These are phyloP conservation scores for Neurospora cerealis DNA, from an alignment of 495 filamentous ascomycete genomes.

Conservation along the genomic window DNA sequence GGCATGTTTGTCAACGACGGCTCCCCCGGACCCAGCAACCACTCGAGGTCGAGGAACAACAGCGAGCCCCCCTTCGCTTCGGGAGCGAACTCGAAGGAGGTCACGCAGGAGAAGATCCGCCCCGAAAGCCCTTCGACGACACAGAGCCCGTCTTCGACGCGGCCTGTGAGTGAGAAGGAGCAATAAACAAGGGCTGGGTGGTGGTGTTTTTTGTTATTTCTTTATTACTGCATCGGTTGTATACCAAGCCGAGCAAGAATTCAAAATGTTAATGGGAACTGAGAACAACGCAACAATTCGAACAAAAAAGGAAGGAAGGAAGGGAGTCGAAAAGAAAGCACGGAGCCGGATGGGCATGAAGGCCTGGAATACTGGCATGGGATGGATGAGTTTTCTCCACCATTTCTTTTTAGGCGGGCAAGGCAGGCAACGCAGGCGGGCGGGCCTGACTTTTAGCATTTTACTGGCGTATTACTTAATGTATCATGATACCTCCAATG, in stretches of 20 bases:
- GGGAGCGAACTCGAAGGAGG: slow-evolving; percentile 1
- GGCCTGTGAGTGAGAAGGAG: not conserved
- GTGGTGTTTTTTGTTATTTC: not conserved
- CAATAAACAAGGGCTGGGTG: not conserved
- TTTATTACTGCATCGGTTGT: not conserved
- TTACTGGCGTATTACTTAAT: not conserved
- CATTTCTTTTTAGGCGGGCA: not conserved
- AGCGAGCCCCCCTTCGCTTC: not conserved
- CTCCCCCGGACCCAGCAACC: not conserved
- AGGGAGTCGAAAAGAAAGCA: not conserved
- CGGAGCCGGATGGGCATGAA: not conserved
- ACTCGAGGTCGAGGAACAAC: not conserved
- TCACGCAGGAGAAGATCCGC: not conserved
- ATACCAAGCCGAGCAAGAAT: not conserved
- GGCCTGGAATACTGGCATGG: not conserved
- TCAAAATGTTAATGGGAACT: not conserved
- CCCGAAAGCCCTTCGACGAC: not conserved
- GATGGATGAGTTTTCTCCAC: not conserved
- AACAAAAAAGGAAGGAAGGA: not conserved
- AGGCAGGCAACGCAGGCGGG: not conserved
- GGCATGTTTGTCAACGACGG: not conserved
- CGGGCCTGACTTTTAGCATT: not conserved
- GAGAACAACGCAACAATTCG: not conserved
- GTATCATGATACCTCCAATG: not conserved
- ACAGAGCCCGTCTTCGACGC: not conserved